These are phyloP conservation scores for Tylopilus orsonianus DNA, from an alignment of 1,284 basidiomycete genomes.

Conservation along the genomic window DNA sequence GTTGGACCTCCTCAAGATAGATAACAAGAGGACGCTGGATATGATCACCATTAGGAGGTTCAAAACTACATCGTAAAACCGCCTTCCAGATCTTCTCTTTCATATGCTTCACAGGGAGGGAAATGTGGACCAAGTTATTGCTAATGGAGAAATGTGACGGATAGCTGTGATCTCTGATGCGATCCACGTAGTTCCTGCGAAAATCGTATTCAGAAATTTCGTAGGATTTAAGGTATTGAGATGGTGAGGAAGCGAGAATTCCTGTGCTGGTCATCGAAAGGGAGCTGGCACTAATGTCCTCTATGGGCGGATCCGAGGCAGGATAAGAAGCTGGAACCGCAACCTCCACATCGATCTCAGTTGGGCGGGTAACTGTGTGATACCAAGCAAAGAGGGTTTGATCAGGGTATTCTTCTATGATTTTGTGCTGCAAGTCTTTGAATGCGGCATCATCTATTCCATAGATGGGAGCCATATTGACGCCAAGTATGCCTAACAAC, in stretches of 20 bases:
- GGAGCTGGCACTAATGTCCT: not conserved
- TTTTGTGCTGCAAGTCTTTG: conserved; percentile 19
- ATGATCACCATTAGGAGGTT: conserved; percentile 12
- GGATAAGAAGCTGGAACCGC: not conserved
- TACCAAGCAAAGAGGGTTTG: conserved; percentile 34
- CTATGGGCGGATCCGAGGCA: not conserved
- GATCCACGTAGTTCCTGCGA: conserved; percentile 19
- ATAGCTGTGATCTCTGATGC: conserved; percentile 14
- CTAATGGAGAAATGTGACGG: conserved; percentile 19
- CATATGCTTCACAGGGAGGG: conserved; percentile 22
- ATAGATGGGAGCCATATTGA: conserved; percentile 23
- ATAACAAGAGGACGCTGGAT: conserved; percentile 24
- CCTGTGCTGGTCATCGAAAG: conserved; percentile 16
- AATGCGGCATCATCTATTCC: conserved; percentile 26
- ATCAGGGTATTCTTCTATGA: conserved; percentile 22
- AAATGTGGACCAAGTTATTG: conserved; percentile 24
- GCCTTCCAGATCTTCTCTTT: conserved; percentile 22
- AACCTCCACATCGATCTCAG: conserved; percentile 10
- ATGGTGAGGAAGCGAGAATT: conserved; percentile 26
- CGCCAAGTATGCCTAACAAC: conserved; percentile 24
- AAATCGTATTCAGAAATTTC: conserved; percentile 26
- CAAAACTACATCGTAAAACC: conserved; percentile 25
- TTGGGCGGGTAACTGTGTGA: not conserved
- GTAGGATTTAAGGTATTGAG: conserved; percentile 18
- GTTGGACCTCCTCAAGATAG: conserved; percentile 20